A percentile compares a stretch with the other conserved stretches of the same genome.
Evolutionary conservation across 1,284 basidiomycete genomes (phyloP).

Genomic region (Cerioporus squamosus): DNA sequence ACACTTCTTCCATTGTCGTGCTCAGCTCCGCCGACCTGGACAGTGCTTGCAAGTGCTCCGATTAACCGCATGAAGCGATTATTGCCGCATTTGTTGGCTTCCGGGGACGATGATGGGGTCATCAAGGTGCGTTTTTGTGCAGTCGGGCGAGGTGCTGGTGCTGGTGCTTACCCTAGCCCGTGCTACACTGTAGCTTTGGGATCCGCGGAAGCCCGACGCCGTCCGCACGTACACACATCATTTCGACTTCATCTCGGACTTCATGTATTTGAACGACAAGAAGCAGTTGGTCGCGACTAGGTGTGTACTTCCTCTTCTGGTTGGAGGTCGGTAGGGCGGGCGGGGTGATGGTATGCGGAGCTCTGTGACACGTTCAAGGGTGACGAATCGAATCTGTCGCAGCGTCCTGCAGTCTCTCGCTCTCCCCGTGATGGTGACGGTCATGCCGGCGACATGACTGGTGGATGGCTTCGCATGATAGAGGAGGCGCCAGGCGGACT

Average conservation of each 20-base stretch:
- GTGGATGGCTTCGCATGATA: too few species aligned
- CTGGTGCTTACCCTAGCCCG: not conserved
- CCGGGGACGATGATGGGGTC: slow-evolving; percentile 93
- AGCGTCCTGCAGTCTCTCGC: too few species aligned
- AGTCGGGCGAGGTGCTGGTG: not conserved
- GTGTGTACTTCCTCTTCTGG: slow-evolving; percentile 44
- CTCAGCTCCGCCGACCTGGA: slow-evolving; percentile 37
- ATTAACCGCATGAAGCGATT: slow-evolving; percentile 84
- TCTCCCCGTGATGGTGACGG: too few species aligned
- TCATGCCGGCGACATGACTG: too few species aligned
- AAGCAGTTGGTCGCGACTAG: slow-evolving; percentile 87
- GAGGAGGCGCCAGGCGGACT: too few species aligned
- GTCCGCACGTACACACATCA: slow-evolving; percentile 84
- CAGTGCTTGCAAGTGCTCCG: slow-evolving; percentile 62
- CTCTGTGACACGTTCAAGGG: too few species aligned
- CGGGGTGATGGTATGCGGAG: too few species aligned
- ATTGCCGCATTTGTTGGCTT: slow-evolving; percentile 73
- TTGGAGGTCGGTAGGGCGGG: too few species aligned
- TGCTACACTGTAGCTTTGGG: slow-evolving; percentile 89
- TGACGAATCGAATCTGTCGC: too few species aligned
- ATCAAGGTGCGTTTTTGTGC: slow-evolving; percentile 71
- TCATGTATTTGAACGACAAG: slow-evolving; percentile 86
- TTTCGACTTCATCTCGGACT: slow-evolving; percentile 95
- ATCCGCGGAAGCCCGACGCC: slow-evolving; percentile 71
- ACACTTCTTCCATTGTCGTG: slow-evolving; percentile 8